A percentile compares a stretch with the other conserved stretches of the same genome.
Evolutionary conservation across 306 rosid genomes (phyloP).

Genomic region (Citrullus amarus): DNA sequence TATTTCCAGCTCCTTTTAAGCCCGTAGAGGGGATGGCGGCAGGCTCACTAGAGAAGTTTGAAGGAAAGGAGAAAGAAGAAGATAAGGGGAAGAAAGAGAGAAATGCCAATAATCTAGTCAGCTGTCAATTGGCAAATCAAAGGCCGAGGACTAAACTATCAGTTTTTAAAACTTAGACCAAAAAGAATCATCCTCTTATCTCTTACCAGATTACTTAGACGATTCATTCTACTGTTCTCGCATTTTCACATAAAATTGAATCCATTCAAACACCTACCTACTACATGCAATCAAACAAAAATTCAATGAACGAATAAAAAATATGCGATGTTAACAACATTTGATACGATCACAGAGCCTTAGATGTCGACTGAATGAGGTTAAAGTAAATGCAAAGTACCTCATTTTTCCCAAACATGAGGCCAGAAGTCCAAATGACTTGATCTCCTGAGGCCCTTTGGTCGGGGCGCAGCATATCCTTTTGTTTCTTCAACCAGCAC

Average conservation of each 20-base stretch:
- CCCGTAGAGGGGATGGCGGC: too few relatives aligned
- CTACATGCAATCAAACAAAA: not conserved
- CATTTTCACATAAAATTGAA: not conserved
- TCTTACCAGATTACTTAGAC: too few relatives aligned
- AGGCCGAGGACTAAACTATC: too few relatives aligned
- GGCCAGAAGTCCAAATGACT: slow-evolving; percentile 84
- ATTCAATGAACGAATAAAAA: not conserved
- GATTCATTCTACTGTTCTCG: not conserved
- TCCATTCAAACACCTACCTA: not conserved
- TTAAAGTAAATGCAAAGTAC: slow-evolving; percentile 19
- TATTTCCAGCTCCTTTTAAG: too few relatives aligned
- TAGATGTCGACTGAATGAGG: not conserved
- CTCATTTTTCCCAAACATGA: slow-evolving; percentile 78
- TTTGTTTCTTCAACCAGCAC: slow-evolving; percentile 99
- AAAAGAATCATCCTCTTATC: not conserved
- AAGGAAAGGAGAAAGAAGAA: too few relatives aligned
- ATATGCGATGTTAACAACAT: not conserved
- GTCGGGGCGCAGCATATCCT: slow-evolving; percentile 59
- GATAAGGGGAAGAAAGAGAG: too few relatives aligned
- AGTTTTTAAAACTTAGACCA: not conserved
- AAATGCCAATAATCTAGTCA: too few relatives aligned
- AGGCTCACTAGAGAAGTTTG: too few relatives aligned
- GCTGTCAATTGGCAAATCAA: too few relatives aligned
- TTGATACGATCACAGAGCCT: not conserved
- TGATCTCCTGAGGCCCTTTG: slow-evolving; percentile 36